phyloP scores from a whole-genome alignment of 768 basidiomycete genomes.

The Hortiboletus flavorubellus region DNA sequence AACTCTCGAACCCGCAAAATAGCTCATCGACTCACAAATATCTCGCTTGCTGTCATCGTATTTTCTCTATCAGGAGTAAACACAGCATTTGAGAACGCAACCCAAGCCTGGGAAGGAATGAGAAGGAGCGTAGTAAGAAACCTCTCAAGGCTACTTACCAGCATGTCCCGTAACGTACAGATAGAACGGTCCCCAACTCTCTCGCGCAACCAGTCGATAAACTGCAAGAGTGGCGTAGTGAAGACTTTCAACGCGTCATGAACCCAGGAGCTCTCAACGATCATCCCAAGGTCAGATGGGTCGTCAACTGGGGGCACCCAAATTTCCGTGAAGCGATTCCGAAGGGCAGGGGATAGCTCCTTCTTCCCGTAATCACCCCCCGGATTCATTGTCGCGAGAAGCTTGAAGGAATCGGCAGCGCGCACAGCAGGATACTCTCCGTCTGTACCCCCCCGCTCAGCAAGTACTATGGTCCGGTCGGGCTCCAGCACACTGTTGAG shows the following conservation, averaged over 20 bases:
- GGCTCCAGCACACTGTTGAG: constrained; percentile 98
- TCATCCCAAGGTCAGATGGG: constrained; percentile 69
- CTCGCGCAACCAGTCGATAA: constrained; percentile 73
- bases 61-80: constrained; percentile 32
- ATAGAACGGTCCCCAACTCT: constrained; percentile 61
- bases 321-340: constrained; percentile 98
- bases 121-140: background rate
- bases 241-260: constrained; percentile 48
- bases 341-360: constrained; percentile 92
- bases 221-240: constrained; percentile 67
- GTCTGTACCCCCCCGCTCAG: constrained; percentile 83
- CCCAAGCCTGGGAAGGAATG: constrained; percentile 69
- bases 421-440: constrained; percentile 62
- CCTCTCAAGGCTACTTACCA: constrained; percentile 48
- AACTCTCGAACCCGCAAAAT: constrained; percentile 1
- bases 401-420: constrained; percentile 72
- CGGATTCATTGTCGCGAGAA: constrained; percentile 98
- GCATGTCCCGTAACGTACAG: constrained; percentile 79
- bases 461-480: constrained; percentile 80
- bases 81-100: constrained; percentile 75
- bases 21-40: constrained; percentile 57
- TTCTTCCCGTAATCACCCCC: constrained; percentile 99
- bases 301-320: constrained; percentile 91
- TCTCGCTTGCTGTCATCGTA: constrained; percentile 41
- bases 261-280: constrained; percentile 70